phyloP scores from a whole-genome alignment of 164 flowering plant species.

The Umbilicus rupestris region DNA sequence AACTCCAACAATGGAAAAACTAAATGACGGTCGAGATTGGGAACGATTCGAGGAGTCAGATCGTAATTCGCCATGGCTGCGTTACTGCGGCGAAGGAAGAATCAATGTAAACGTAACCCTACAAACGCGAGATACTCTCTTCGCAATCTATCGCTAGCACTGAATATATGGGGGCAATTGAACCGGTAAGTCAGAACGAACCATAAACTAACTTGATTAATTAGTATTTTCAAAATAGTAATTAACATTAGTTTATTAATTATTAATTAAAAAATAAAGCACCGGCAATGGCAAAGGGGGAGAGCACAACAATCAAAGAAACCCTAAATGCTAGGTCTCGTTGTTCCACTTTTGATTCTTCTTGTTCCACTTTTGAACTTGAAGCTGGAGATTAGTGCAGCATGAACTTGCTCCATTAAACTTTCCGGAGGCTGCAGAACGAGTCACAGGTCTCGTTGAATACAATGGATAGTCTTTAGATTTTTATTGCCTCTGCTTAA shows the following conservation, averaged over 20 bases:
- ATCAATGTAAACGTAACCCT: slow-evolving; percentile 7
- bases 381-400: slow-evolving; percentile 98
- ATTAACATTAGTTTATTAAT: too few species aligned
- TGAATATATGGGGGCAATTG: neutral
- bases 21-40: slow-evolving; percentile 71
- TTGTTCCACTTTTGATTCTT: neutral
- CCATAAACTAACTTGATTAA: too few species aligned
- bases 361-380: slow-evolving; percentile 59
- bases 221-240: too few species aligned
- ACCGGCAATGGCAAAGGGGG: too few species aligned
- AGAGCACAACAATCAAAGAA: too few species aligned
- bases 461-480: slow-evolving; percentile 90
- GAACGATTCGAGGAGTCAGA: slow-evolving; percentile 64
- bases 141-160: too few species aligned
- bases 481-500: slow-evolving; percentile 89
- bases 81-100: neutral
- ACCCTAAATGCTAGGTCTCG: neutral
- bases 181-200: neutral
- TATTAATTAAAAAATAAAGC: too few species aligned
- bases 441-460: slow-evolving; percentile 97
- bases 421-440: slow-evolving; percentile 80
- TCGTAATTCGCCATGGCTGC: slow-evolving; percentile 64
- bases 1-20: slow-evolving; percentile 86
- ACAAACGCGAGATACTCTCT: too few species aligned
- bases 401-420: slow-evolving; percentile 84